Percentiles rank a stretch among this genome's conserved stretches.
These are phyloP conservation scores for Erythrobasidium yunnanense DNA, from an alignment of 768 basidiomycete genomes.

Conservation along the genomic window DNA sequence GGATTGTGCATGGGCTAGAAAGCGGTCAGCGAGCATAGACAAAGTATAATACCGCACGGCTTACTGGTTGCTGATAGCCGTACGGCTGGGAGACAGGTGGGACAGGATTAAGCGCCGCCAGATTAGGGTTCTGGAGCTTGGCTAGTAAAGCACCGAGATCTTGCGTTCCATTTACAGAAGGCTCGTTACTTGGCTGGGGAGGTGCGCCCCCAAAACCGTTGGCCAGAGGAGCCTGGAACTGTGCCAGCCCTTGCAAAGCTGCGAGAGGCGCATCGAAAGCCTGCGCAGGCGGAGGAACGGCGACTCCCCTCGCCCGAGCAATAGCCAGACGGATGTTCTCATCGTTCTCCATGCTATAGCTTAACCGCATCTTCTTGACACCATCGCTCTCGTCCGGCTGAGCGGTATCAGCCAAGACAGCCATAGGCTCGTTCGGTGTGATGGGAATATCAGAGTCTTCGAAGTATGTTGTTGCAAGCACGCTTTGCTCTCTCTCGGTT, in stretches of 20 bases:
- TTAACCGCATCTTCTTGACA: not conserved
- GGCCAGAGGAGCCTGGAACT: too few species aligned
- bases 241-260: too few species aligned
- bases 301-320: not conserved
- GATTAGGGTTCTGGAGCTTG: not conserved
- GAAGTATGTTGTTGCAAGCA: slow-evolving; percentile 6
- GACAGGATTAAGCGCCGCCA: not conserved
- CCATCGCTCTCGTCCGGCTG: not conserved
- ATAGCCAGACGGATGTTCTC: not conserved
- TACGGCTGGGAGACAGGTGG: not conserved
- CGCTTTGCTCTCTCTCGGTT: slow-evolving; percentile 3
- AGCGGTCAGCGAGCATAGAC: too few species aligned
- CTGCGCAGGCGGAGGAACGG: too few species aligned
- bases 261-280: too few species aligned
- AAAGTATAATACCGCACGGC: not conserved
- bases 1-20: too few species aligned
- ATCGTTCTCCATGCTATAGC: not conserved
- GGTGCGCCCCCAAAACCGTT: too few species aligned
- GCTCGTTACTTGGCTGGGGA: too few species aligned
- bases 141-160: not conserved
- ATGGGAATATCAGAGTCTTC: slow-evolving; percentile 4
- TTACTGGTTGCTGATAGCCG: not conserved
- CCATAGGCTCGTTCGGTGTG: not conserved
- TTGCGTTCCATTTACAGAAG: not conserved
- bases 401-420: not conserved